phyloP scores from a whole-genome alignment of 2,329 filamentous ascomycete species.

The Paecilomyces fulvus region DNA sequence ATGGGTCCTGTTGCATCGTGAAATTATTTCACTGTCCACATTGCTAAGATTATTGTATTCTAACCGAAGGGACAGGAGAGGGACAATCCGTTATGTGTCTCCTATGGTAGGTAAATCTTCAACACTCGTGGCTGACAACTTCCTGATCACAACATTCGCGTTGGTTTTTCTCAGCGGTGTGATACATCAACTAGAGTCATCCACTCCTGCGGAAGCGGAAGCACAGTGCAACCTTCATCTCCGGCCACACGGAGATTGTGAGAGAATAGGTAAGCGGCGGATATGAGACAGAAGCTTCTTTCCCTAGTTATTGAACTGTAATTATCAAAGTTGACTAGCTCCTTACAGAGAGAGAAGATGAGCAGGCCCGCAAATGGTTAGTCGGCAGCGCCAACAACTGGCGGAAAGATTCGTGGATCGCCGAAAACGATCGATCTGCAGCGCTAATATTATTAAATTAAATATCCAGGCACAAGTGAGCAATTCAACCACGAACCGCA shows the following conservation, averaged over 20 bases:
- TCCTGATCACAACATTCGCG: neutral
- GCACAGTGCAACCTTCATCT: neutral
- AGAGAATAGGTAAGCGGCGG: neutral
- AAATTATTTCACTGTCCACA: neutral
- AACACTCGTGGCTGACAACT: too few species aligned
- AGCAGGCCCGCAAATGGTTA: neutral
- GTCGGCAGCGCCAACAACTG: neutral
- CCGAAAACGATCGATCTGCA: neutral
- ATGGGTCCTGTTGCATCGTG: neutral
- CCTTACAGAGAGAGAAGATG: neutral
- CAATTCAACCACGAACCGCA: neutral
- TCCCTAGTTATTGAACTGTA: neutral
- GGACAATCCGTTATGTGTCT: too few species aligned
- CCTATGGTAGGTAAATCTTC: too few species aligned
- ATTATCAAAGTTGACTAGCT: neutral
- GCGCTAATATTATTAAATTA: too few species aligned
- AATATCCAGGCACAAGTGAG: too few species aligned
- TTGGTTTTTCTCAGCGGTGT: neutral
- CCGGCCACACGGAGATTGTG: neutral
- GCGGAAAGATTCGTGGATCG: neutral
- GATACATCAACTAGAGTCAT: neutral
- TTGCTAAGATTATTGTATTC: too few species aligned
- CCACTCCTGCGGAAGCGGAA: neutral
- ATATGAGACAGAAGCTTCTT: neutral
- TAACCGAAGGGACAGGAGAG: too few species aligned